These are phyloP conservation scores for Meira nashicola DNA, from an alignment of 1,284 basidiomycete species.

Conservation along the genomic window DNA sequence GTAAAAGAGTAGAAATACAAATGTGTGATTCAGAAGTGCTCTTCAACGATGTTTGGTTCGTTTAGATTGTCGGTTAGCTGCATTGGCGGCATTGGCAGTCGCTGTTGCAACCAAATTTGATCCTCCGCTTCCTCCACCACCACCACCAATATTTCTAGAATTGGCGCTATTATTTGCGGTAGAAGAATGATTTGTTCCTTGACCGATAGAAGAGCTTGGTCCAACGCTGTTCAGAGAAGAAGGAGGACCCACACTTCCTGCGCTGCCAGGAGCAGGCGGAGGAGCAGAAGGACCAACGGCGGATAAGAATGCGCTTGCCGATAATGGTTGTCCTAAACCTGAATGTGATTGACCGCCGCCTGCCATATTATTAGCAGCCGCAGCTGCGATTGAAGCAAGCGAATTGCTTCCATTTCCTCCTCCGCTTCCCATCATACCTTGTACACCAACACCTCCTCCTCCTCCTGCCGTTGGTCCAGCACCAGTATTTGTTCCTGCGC, in stretches of 20 bases:
- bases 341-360: neutral
- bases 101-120: neutral
- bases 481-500: neutral
- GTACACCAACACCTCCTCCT: neutral
- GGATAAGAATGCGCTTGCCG: neutral
- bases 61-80: conserved; percentile 3
- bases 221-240: neutral
- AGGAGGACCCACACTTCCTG: conserved; percentile 3
- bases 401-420: too few relatives aligned
- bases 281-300: conserved; percentile 11
- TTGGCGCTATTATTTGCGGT: neutral
- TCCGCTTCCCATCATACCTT: neutral
- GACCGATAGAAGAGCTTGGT: conserved; percentile 3
- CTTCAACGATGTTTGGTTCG: too few relatives aligned
- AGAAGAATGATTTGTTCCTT: neutral
- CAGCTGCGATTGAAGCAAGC: too few relatives aligned
- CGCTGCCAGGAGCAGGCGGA: conserved; percentile 10
- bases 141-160: neutral
- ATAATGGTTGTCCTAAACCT: neutral
- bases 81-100: conserved; percentile 5
- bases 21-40: neutral
- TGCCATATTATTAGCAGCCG: neutral
- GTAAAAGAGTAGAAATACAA: neutral
- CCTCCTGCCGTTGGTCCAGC: neutral
- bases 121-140: neutral